phyloP scores from a whole-genome alignment of 306 rosid species.

The Betula pendula region DNA sequence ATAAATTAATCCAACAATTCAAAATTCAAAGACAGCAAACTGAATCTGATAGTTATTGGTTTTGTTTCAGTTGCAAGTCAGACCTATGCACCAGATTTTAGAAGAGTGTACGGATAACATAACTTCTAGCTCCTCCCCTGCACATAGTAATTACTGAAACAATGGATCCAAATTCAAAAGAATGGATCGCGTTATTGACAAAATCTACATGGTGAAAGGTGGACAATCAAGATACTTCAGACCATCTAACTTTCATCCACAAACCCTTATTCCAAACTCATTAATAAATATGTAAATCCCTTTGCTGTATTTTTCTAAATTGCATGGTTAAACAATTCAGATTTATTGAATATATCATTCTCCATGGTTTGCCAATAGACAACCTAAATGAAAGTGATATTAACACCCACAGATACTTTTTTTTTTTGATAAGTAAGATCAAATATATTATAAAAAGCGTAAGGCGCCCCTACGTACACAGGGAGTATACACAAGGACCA shows the following conservation, averaged over 20 bases:
- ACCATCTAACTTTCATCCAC: not conserved
- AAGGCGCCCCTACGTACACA: too few relatives aligned
- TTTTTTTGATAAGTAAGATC: too few relatives aligned
- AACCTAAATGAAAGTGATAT: not conserved
- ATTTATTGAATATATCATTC: not conserved
- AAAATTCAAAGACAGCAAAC: not conserved
- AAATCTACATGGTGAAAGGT: not conserved
- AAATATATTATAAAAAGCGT: too few relatives aligned
- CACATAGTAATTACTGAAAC: not conserved
- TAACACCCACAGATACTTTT: not conserved
- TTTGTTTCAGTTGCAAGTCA: not conserved
- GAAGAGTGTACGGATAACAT: not conserved
- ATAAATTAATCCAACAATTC: not conserved
- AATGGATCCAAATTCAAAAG: not conserved
- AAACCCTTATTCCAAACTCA: not conserved
- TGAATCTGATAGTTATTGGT: not conserved
- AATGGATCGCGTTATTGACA: not conserved
- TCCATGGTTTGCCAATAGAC: not conserved
- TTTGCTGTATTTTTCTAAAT: not conserved
- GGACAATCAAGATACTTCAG: not conserved
- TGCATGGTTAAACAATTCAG: not conserved
- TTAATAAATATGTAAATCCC: not conserved
- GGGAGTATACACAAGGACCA: too few relatives aligned
- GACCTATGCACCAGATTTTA: not conserved
- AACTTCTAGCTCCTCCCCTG: not conserved